A percentile compares a stretch with the other conserved stretches of the same genome.
Evolutionary conservation across 768 basidiomycete genomes (phyloP).

Genomic region (Lactifluus subvellereus): DNA sequence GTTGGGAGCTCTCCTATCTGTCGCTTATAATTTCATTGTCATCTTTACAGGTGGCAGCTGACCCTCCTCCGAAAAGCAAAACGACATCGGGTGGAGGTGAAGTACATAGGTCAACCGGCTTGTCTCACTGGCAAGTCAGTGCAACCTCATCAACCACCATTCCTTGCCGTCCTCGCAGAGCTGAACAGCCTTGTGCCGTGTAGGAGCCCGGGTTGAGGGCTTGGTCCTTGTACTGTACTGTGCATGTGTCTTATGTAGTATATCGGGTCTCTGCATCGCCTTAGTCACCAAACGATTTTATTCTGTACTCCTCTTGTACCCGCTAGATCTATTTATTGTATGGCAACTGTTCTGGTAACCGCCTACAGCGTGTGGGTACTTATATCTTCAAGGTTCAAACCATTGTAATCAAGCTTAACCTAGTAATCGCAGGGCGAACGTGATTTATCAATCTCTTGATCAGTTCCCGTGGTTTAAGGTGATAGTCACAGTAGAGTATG

Average conservation of each 20-base stretch:
- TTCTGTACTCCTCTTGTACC: background rate
- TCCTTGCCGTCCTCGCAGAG: slow-evolving; percentile 56
- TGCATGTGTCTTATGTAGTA: slow-evolving; percentile 13
- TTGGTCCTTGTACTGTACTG: background rate
- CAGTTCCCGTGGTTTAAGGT: too few relatives aligned
- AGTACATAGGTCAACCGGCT: slow-evolving; percentile 65
- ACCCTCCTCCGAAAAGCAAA: slow-evolving; percentile 60
- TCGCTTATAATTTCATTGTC: slow-evolving; percentile 1
- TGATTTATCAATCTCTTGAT: too few relatives aligned
- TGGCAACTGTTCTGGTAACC: background rate
- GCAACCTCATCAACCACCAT: slow-evolving; percentile 52
- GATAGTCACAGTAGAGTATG: too few relatives aligned
- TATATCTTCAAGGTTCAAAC: too few relatives aligned
- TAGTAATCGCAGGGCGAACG: too few relatives aligned
- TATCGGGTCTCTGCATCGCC: slow-evolving; percentile 2
- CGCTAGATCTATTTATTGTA: slow-evolving; percentile 8
- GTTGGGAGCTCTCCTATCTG: background rate
- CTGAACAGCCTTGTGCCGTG: slow-evolving; percentile 11
- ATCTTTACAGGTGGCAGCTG: slow-evolving; percentile 51
- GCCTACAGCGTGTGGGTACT: too few relatives aligned
- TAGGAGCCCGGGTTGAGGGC: background rate
- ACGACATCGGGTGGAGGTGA: slow-evolving; percentile 59
- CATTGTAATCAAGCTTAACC: background rate
- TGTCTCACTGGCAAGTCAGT: slow-evolving; percentile 45
- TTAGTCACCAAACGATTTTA: background rate